Evolutionary conservation across 192 early-diverging fungal genomes (phyloP).

Genomic region (Backusella tuberculispora): DNA sequence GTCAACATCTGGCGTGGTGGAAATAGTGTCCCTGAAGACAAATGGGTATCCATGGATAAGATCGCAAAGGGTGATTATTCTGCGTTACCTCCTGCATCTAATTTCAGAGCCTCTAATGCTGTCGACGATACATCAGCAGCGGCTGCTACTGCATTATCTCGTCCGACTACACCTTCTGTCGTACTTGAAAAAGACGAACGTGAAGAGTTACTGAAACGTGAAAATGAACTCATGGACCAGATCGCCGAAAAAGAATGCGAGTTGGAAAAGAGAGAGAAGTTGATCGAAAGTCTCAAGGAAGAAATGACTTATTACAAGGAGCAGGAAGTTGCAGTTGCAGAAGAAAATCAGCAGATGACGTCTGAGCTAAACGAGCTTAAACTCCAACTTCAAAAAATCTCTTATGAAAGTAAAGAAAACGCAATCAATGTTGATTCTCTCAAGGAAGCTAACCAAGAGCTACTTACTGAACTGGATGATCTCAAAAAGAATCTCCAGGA

Average conservation of each 20-base stretch:
- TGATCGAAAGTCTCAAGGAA: slow-evolving; percentile 70
- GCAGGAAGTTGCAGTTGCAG: slow-evolving; percentile 55
- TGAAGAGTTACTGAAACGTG: slow-evolving; percentile 92
- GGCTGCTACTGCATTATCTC: slow-evolving; percentile 54
- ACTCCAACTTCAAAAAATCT: slow-evolving; percentile 86
- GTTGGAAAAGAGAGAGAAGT: slow-evolving; percentile 65
- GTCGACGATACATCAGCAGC: slow-evolving; percentile 44
- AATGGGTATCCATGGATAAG: slow-evolving; percentile 68
- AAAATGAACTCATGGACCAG: slow-evolving; percentile 95
- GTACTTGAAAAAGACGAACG: slow-evolving; percentile 86
- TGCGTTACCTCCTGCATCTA: slow-evolving; percentile 44
- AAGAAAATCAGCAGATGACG: slow-evolving; percentile 78
- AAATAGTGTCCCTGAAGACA: slow-evolving; percentile 62
- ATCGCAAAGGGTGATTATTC: slow-evolving; percentile 44
- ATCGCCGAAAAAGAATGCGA: slow-evolving; percentile 92
- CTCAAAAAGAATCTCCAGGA: slow-evolving; percentile 69
- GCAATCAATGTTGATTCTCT: slow-evolving; percentile 87
- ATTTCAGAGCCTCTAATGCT: slow-evolving; percentile 1
- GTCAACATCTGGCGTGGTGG: slow-evolving; percentile 89
- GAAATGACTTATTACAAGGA: slow-evolving; percentile 77
- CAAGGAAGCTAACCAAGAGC: slow-evolving; percentile 84
- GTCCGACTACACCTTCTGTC: slow-evolving; percentile 78
- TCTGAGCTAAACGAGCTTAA: slow-evolving; percentile 77
- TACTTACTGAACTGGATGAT: slow-evolving; percentile 74
- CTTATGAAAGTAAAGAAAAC: slow-evolving; percentile 88